phyloP scores from a whole-genome alignment of 192 early-diverging fungal species.

The Phycomyces nitens region DNA sequence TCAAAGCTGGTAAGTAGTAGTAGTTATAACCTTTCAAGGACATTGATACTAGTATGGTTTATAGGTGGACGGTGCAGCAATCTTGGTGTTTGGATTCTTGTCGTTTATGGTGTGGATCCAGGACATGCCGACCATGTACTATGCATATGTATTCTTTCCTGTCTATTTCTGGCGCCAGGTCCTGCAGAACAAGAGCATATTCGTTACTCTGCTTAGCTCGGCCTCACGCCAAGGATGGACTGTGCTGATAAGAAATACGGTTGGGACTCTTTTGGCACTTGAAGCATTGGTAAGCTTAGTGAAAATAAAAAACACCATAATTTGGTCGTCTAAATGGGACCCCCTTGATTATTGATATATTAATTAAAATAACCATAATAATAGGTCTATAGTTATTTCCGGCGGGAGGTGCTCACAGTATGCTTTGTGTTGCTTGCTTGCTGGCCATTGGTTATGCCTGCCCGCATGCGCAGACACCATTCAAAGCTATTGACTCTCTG shows the following conservation, averaged over 20 bases:
- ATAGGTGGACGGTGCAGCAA: conserved; percentile 14
- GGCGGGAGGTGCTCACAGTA: conserved; percentile 61
- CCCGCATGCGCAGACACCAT: conserved; percentile 43
- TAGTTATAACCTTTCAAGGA: background rate
- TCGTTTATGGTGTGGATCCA: conserved; percentile 68
- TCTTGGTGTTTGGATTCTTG: conserved; percentile 6
- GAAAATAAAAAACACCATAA: background rate
- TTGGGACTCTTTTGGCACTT: conserved; percentile 61
- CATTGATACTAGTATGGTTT: background rate
- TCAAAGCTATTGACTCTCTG: conserved; percentile 54
- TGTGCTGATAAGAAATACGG: conserved; percentile 33
- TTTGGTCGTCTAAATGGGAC: no score
- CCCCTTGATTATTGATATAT: no score
- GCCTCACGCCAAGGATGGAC: conserved; percentile 16
- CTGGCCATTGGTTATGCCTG: conserved; percentile 64
- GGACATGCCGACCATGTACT: conserved; percentile 80
- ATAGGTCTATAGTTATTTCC: conserved; percentile 86
- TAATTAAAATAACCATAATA: no score
- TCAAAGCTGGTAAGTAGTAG: background rate
- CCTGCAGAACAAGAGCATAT: conserved; percentile 33
- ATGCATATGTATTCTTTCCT: conserved; percentile 84
- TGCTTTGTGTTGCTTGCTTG: conserved; percentile 63
- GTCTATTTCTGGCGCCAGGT: conserved; percentile 80
- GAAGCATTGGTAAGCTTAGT: conserved; percentile 69
- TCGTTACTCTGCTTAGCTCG: conserved; percentile 22